Evolutionary conservation across 192 early-diverging fungal genomes (phyloP).

Genomic region (Linnemannia elongata): DNA sequence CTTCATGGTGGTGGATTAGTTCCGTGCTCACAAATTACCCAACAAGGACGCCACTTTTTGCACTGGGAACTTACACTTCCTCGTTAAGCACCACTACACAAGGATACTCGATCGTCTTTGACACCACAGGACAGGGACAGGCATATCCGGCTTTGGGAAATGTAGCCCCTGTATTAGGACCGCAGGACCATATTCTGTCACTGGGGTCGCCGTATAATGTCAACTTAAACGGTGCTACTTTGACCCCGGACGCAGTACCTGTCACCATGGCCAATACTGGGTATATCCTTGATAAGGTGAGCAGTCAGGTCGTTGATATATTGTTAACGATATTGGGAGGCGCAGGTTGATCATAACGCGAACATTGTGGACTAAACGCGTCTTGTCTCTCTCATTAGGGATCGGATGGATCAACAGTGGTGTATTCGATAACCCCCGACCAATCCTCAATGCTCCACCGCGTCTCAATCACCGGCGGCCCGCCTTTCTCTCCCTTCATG

Average conservation of each 20-base stretch:
- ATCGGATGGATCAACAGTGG: conserved; percentile 20
- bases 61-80: conserved; percentile 27
- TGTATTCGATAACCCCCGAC: conserved; percentile 41
- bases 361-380: background rate
- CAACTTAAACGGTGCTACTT: conserved; percentile 15
- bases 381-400: background rate
- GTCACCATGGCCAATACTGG: conserved; percentile 23
- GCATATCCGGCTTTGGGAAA: conserved; percentile 14
- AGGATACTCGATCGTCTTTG: conserved; percentile 45
- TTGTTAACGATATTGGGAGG: background rate
- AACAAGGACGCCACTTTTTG: conserved; percentile 11
- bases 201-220: conserved; percentile 15
- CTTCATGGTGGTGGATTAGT: background rate
- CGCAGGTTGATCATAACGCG: too few species aligned
- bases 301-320: background rate
- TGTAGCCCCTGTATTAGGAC: background rate
- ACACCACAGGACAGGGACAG: conserved; percentile 15
- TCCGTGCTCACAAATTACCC: conserved; percentile 12
- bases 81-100: conserved; percentile 22
- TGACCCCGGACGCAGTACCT: conserved; percentile 31
- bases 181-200: conserved; percentile 14
- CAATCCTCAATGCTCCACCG: conserved; percentile 20
- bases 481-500: conserved; percentile 19
- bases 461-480: conserved; percentile 23
- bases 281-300: conserved; percentile 41